phyloP scores from a whole-genome alignment of 768 basidiomycete species.

The Clitopilus passeckerianus region DNA sequence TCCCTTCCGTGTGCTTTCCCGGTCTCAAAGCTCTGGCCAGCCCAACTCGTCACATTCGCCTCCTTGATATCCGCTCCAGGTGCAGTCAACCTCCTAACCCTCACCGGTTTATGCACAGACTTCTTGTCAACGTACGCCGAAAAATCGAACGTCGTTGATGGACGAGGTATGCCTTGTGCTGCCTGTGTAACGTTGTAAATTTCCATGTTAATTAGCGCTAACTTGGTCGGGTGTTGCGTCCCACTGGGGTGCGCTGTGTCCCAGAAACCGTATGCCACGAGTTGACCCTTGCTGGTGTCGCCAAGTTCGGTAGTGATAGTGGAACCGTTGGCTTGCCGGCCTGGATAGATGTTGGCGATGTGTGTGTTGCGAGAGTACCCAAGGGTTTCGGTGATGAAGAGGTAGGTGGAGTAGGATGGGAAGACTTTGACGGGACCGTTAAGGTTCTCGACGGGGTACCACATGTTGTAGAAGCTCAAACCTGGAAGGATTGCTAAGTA shows the following conservation, averaged over 20 bases:
- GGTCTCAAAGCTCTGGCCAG: slow-evolving; percentile 41
- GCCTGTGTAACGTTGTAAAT: slow-evolving; percentile 45
- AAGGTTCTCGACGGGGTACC: slow-evolving; percentile 43
- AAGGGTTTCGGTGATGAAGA: slow-evolving; percentile 45
- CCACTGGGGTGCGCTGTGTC: slow-evolving; percentile 20
- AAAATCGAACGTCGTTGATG: slow-evolving; percentile 40
- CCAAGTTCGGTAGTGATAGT: slow-evolving; percentile 46
- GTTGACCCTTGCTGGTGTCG: slow-evolving; percentile 40
- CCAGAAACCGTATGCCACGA: slow-evolving; percentile 51
- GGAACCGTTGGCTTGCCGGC: slow-evolving; percentile 46
- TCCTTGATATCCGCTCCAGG: slow-evolving; percentile 43
- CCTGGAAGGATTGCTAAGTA: slow-evolving; percentile 12
- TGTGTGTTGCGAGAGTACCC: slow-evolving; percentile 36
- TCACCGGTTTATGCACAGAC: slow-evolving; percentile 20
- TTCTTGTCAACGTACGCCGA: slow-evolving; percentile 29
- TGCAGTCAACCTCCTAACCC: slow-evolving; percentile 36
- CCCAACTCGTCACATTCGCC: slow-evolving; percentile 43
- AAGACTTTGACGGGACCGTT: slow-evolving; percentile 48
- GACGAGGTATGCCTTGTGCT: slow-evolving; percentile 22
- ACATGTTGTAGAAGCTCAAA: slow-evolving; percentile 41
- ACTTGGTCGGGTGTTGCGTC: slow-evolving; percentile 33
- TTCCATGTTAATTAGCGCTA: slow-evolving; percentile 45
- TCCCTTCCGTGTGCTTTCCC: slow-evolving; percentile 33
- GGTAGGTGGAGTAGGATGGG: slow-evolving; percentile 48
- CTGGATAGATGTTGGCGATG: slow-evolving; percentile 47